Percentiles rank a stretch among this genome's conserved stretches.
Evolutionary conservation across 108 stramenopile species (phyloP).

Genomic region (Cyclostephanos invisitatus): DNA sequence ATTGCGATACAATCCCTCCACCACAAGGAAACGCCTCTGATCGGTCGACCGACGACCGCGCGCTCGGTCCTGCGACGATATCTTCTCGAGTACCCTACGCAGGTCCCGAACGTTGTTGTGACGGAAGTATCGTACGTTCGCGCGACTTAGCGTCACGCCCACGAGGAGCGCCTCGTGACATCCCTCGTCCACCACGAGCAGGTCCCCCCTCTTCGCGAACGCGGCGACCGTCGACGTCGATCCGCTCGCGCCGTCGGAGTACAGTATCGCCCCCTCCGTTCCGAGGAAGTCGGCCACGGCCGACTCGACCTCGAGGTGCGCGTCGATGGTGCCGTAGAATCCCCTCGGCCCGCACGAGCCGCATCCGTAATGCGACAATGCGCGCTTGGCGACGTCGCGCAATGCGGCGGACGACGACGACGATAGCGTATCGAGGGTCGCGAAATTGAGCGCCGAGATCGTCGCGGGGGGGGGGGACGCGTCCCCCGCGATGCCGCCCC

Average conservation of each 20-base stretch:
- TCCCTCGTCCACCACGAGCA: slow-evolving; percentile 93
- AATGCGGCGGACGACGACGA: slow-evolving; percentile 48
- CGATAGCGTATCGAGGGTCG: slow-evolving; percentile 78
- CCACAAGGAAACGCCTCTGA: slow-evolving; percentile 96
- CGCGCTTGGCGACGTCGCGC: slow-evolving; percentile 21
- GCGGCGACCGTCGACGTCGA: slow-evolving; percentile 92
- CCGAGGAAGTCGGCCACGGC: slow-evolving; percentile 80
- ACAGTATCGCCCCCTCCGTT: slow-evolving; percentile 93
- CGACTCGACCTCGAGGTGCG: slow-evolving; percentile 88
- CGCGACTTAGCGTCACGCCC: slow-evolving; percentile 87
- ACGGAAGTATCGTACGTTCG: slow-evolving; percentile 89
- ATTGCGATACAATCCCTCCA: slow-evolving; percentile 96
- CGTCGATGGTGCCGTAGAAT: slow-evolving; percentile 99
- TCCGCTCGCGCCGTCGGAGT: slow-evolving; percentile 93
- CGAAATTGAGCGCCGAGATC: slow-evolving; percentile 89
- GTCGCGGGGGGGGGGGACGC: neutral
- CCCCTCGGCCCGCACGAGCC: slow-evolving; percentile 99
- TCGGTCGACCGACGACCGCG: slow-evolving; percentile 76
- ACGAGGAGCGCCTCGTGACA: slow-evolving; percentile 90
- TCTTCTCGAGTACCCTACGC: slow-evolving; percentile 81
- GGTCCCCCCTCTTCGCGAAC: slow-evolving; percentile 97
- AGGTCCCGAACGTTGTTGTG: slow-evolving; percentile 98
- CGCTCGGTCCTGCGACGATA: slow-evolving; percentile 73
- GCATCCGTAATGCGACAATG: slow-evolving; percentile 88
- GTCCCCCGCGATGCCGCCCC: neutral